phyloP scores from a whole-genome alignment of 2,329 filamentous ascomycete species.

The Reticulascus tulasneorum region DNA sequence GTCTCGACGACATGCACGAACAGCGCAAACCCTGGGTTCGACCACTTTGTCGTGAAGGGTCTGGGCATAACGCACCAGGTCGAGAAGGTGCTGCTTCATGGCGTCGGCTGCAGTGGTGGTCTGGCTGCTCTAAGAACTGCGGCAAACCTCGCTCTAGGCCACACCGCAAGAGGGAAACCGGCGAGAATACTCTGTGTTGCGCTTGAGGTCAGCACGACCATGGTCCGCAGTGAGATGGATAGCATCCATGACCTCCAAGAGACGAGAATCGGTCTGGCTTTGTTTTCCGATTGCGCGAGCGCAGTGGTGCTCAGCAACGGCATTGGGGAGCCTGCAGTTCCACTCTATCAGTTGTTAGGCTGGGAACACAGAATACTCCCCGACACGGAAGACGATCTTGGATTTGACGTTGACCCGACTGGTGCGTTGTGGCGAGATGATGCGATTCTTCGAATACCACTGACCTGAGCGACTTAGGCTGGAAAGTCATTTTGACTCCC shows the following conservation, averaged over 20 bases:
- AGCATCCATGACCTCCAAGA: conserved; percentile 56
- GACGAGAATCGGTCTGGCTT: conserved; percentile 59
- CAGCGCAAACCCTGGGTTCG: conserved; percentile 65
- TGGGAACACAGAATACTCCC: conserved; percentile 63
- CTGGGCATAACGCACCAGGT: conserved; percentile 54
- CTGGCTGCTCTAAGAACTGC: conserved; percentile 59
- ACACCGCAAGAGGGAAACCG: conserved; percentile 52
- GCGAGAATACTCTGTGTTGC: conserved; percentile 64
- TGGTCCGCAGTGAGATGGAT: conserved; percentile 63
- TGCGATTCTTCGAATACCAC: too few species aligned
- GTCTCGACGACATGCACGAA: conserved; percentile 67
- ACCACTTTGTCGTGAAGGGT: conserved; percentile 58
- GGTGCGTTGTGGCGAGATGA: conserved; percentile 42
- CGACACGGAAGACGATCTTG: conserved; percentile 58
- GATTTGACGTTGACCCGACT: conserved; percentile 60
- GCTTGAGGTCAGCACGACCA: conserved; percentile 57
- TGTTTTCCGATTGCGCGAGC: conserved; percentile 71
- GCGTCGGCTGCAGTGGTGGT: conserved; percentile 63
- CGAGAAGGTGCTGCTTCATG: conserved; percentile 63
- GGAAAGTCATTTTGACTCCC: conserved; percentile 63
- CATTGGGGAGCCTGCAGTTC: conserved; percentile 40
- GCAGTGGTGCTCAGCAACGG: conserved; percentile 62
- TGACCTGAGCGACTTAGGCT: conserved; percentile 36
- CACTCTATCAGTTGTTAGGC: conserved; percentile 57
- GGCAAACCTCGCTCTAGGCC: conserved; percentile 62